Evolutionary conservation across 768 basidiomycete genomes (phyloP), one percentile per base, ranked within the genome.

Genomic region (Boletus coccyginus): DNA sequence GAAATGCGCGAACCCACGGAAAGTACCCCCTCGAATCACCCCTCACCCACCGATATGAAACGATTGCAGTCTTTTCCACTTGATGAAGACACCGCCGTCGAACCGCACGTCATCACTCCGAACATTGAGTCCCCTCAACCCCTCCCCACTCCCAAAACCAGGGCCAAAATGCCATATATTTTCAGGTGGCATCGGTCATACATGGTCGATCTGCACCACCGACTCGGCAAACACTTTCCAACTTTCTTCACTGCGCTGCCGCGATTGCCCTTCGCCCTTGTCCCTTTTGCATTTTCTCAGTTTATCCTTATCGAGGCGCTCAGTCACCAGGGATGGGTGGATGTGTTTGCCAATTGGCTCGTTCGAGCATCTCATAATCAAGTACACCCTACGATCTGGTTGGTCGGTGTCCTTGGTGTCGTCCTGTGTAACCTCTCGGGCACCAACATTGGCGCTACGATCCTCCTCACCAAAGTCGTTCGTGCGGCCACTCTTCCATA

Each of bases 241-340:
- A 94, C 90, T 1, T 77, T 88, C 58, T 77, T 80, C 67, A 81
- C 81, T 11, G 82, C 85, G 21, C 73, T 86, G 21, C 79, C 83
- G 0, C 81, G 87, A 19, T 77, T 95, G 0, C 95, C 94, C 1
- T 84, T 94, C 56, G 80, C 84, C 13, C 83, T 97, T 8, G 75
- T 97, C 16, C 92, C 92, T 0, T 98, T 98, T 66, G 91, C 94
- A 0, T 94, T 98, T 67, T 87, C 89, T 1, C 93, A 95, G 72
- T 98, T 98, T 74, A 92, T 98, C 60, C 83, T 98, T 54, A 92
- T 96, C 55, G 89, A 95, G 66, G 90, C 81, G 0, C 80, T 98
- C 7, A 78, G 86, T 12, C 78, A 84, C 57, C 85, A 87, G 56
- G 92, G 93, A 24, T 98, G 95, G 94, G 91, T 96, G 8, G 78